Conservation (phyloP, 768 basidiomycete genomes). For the Suillus ampliporus region DNA sequence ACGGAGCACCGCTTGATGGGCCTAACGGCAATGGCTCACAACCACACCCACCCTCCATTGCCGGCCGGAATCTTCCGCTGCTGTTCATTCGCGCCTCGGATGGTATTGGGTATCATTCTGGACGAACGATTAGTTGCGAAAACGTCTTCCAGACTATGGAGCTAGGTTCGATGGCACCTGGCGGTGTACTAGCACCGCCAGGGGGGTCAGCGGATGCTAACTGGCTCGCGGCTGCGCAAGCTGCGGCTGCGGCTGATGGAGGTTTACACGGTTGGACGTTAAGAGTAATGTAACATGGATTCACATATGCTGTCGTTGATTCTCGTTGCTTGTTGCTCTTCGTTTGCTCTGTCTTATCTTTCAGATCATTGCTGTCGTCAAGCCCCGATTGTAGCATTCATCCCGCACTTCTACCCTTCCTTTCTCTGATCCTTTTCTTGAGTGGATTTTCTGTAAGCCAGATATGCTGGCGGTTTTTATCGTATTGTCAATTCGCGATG, state of each 20-base stretch:
- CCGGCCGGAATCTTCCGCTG: constrained; percentile 75
- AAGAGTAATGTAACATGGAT: constrained; percentile 65
- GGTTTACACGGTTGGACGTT: constrained; percentile 81
- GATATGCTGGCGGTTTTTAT: constrained; percentile 23
- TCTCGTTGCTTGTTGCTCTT: constrained; percentile 19
- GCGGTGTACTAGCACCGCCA: constrained; percentile 50
- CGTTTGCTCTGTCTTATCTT: constrained; percentile 29
- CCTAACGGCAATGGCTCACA: constrained; percentile 27
- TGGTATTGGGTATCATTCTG: constrained; percentile 90
- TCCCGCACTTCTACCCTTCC: constrained; percentile 16
- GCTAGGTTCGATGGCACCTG: constrained; percentile 53
- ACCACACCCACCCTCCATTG: constrained; percentile 51
- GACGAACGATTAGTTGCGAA: constrained; percentile 82
- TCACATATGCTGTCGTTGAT: constrained; percentile 28
- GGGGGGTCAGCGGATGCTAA: constrained; percentile 59
- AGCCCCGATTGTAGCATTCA: not conserved
- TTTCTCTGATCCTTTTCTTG: constrained; percentile 7
- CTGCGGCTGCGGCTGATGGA: constrained; percentile 67
- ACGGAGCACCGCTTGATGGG: constrained; percentile 39
- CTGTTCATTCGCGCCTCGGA: constrained; percentile 82
- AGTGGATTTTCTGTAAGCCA: constrained; percentile 21
- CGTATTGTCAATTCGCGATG: constrained; percentile 30
- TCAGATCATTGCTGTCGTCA: constrained; percentile 14
- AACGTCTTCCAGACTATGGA: constrained; percentile 78
- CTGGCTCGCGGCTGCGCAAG: constrained; percentile 80